Evolutionary conservation across 345 rosid species (phyloP).

Genomic region (Hibiscus tridactylites): DNA sequence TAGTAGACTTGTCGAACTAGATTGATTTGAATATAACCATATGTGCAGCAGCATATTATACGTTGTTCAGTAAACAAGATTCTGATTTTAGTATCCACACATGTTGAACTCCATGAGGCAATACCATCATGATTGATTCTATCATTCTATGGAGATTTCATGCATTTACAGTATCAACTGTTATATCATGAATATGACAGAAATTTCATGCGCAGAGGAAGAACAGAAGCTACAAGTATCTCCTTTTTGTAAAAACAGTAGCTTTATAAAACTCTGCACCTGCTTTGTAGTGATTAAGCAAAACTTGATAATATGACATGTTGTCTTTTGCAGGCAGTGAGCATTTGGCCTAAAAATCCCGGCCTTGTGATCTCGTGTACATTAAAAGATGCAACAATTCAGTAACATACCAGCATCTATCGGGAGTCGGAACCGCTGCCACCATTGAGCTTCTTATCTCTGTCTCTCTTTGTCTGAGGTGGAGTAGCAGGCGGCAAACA

Average conservation of each 20-base stretch:
- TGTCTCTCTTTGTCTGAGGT: constrained; percentile 40
- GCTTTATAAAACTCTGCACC: not conserved
- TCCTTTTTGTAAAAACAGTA: not conserved
- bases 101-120: not conserved
- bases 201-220: not conserved
- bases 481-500: constrained; percentile 44
- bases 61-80: not conserved
- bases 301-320: not conserved
- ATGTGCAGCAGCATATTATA: not conserved
- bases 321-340: not conserved
- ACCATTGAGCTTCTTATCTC: constrained; percentile 23
- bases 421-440: constrained; percentile 9
- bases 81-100: not conserved
- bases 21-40: not conserved
- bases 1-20: not conserved
- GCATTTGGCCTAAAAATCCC: no score
- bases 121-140: not conserved
- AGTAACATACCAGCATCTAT: no score
- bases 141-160: not conserved
- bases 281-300: not conserved
- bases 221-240: not conserved
- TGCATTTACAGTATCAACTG: not conserved
- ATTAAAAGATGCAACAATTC: no score
- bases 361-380: not conserved
- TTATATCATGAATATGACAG: not conserved